These are phyloP conservation scores for Barnettozyma sp. DNA, from an alignment of 805 yeast species.

Conservation along the genomic window DNA sequence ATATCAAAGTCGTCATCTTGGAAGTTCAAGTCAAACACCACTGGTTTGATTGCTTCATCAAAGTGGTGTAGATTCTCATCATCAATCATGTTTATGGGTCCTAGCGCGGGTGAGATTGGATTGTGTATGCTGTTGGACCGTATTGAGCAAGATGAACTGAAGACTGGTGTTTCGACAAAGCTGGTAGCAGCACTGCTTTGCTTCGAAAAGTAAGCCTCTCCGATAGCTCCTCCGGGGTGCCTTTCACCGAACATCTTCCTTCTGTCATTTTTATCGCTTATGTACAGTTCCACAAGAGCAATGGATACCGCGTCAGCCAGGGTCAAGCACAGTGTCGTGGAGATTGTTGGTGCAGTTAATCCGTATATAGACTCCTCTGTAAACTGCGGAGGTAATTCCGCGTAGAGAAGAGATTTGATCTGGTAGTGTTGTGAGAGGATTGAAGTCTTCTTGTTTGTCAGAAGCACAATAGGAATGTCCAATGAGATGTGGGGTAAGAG, in stretches of 20 bases:
- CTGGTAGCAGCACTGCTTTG: conserved; percentile 22
- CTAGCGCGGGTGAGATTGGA: conserved; percentile 11
- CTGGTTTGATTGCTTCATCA: conserved; percentile 8
- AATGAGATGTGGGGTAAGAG: conserved; percentile 46
- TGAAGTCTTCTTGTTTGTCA: conserved; percentile 58
- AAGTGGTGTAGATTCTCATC: conserved; percentile 7
- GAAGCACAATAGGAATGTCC: conserved; percentile 46
- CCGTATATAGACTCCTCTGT: conserved; percentile 62
- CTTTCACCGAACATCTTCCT: conserved; percentile 53
- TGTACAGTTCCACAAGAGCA: conserved; percentile 63
- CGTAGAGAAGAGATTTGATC: conserved; percentile 47
- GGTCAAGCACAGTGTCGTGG: conserved; percentile 70
- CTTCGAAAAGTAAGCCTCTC: conserved; percentile 36
- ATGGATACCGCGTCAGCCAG: conserved; percentile 74
- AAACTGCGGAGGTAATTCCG: conserved; percentile 51
- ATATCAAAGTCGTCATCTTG: conserved; percentile 13
- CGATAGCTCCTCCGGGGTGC: conserved; percentile 93
- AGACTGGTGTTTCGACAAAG: conserved; percentile 6
- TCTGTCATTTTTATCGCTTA: conserved; percentile 47
- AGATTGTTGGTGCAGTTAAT: conserved; percentile 79
- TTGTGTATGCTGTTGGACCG: conserved; percentile 1
- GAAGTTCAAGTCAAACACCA: conserved; percentile 18
- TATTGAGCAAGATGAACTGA: conserved; percentile 11
- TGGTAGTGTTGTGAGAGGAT: conserved; percentile 45
- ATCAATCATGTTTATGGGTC: conserved; percentile 7